Base-by-base conservation (phyloP, 306 rosid species). In the Pyrus communis region DNA sequence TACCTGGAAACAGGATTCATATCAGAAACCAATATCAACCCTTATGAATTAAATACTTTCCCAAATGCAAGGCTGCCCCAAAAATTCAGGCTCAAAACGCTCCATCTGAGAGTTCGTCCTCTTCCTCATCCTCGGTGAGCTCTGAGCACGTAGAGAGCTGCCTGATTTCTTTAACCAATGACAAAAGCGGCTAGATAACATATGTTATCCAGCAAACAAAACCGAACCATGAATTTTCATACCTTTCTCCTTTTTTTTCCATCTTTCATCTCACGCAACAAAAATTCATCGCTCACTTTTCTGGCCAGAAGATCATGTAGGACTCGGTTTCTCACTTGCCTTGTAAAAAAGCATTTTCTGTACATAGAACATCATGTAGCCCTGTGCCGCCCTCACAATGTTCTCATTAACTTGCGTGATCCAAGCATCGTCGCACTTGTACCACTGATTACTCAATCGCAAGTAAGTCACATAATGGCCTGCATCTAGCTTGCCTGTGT, bases 401-500 rank as follows among this genome's bases (percentile, higher is more conserved):
- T 76, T 89, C 80, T 93, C 96, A 73, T 86, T 93, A 72, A 93
- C 98, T 80, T 69, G 89, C 70, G 98, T 90, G 78, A 93, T 85
- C 98, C 98, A 91, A 76, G 97, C 93, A 83, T 93, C 97, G 4
- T 93, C 97, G 15, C 98, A 93, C 86, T 91, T 89, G 85, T 91
- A 93, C 97, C 98, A 91, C 43, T 85, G 92, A 79, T 93, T 83
- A 83, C 92, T 80, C 59, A 91, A 72, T 75, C 98, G 89, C 87
- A 93, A 80, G 82, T 93, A 93, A 9, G 98, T 93, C 69, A 91
- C 96, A 11, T 93, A 93, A 81, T 93, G 97, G 57, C 97, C 98
- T 14, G 97, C 93, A 69, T 94, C 98, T 61, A 94, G 84, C 88
- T 87, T 94, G 69, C 98, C 97, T 5, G 90, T 70, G 77, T 90